Percentiles rank a stretch among this genome's conserved stretches.
These are phyloP conservation scores for Peniophora sp. DNA, from an alignment of 1,284 basidiomycete genomes.

Conservation along the genomic window DNA sequence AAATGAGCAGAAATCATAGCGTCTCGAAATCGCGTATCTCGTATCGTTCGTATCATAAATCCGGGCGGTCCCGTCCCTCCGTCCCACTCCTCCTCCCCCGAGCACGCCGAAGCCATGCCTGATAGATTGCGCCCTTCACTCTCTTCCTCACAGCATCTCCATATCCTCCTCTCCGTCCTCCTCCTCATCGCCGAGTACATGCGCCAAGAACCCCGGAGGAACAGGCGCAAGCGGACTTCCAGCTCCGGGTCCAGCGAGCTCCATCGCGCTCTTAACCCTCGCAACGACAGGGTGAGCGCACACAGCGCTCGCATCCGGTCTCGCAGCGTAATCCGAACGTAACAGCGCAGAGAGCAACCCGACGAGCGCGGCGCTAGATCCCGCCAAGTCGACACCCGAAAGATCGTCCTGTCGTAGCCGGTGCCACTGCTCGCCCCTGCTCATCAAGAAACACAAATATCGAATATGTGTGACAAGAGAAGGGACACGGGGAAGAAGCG, in stretches of 20 bases:
- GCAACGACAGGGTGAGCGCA: constrained; percentile 62
- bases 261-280: constrained; percentile 61
- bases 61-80: too few relatives aligned
- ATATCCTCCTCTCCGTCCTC: background rate
- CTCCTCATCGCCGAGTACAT: constrained; percentile 36
- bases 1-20: too few relatives aligned
- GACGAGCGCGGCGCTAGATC: constrained; percentile 60
- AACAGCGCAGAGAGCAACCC: constrained; percentile 74
- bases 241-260: constrained; percentile 35
- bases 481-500: background rate
- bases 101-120: too few relatives aligned
- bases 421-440: constrained; percentile 88
- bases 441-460: constrained; percentile 8
- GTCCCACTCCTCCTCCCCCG: too few relatives aligned
- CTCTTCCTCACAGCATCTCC: background rate
- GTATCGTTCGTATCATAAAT: too few relatives aligned
- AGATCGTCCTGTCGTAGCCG: constrained; percentile 90
- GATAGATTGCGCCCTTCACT: background rate
- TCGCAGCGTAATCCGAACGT: constrained; percentile 57
- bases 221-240: constrained; percentile 63
- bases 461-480: background rate
- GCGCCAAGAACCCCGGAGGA: constrained; percentile 49
- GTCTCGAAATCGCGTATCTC: too few relatives aligned
- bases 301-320: constrained; percentile 56
- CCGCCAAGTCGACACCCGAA: constrained; percentile 77